Conservation (phyloP, 139 green algal genomes). For the Diplosphaera chodatii region DNA sequence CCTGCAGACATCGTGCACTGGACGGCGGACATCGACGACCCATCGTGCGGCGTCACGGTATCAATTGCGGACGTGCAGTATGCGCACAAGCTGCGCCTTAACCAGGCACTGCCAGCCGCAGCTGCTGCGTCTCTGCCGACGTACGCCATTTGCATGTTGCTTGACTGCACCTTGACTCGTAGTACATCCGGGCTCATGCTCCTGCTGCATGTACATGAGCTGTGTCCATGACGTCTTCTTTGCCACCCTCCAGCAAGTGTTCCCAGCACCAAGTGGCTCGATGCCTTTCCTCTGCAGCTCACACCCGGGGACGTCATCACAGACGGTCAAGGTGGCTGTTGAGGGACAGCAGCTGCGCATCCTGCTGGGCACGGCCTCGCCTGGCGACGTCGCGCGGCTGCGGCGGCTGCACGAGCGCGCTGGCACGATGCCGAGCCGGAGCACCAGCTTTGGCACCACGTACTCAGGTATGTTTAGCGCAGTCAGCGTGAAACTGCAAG, state of each 20-base stretch:
- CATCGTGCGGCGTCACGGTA: conserved; percentile 25
- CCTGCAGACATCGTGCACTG: conserved; percentile 34
- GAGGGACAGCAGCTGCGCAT: neutral
- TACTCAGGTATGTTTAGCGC: too few relatives aligned
- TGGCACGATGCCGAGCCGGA: neutral
- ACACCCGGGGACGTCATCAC: neutral
- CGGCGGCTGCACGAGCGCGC: neutral
- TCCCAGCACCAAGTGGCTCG: too few relatives aligned
- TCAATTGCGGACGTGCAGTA: conserved; percentile 1
- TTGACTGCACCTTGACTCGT: too few relatives aligned
- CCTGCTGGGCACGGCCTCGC: neutral
- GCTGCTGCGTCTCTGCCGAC: neutral
- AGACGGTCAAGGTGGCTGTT: neutral
- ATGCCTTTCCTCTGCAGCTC: too few relatives aligned
- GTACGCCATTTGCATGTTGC: too few relatives aligned
- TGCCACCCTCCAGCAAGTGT: too few relatives aligned
- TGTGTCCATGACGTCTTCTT: too few relatives aligned
- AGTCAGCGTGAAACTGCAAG: too few relatives aligned
- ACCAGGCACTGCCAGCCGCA: conserved; percentile 12
- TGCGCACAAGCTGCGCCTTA: conserved; percentile 21
- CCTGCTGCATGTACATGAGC: too few relatives aligned
- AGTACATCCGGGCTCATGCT: too few relatives aligned
- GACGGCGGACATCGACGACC: conserved; percentile 23
- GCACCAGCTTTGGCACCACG: neutral
- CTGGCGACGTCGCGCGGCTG: neutral